Base-by-base conservation (phyloP, 192 early-diverging fungal species). In the Entophlyctis helioformis region DNA sequence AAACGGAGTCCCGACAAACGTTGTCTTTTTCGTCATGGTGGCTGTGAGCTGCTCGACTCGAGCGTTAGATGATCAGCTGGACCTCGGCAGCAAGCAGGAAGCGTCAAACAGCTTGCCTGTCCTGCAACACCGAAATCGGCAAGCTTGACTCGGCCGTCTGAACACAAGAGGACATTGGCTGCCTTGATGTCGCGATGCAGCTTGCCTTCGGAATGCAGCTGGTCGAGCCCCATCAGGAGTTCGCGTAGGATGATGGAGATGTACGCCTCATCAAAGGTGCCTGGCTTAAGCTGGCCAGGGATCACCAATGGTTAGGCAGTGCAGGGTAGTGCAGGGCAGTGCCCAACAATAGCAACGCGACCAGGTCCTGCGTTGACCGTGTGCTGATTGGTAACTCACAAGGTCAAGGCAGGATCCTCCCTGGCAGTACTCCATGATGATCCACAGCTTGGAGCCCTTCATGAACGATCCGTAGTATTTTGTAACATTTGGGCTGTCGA, bases 81-180 rank as follows among this genome's bases (percentile, higher is more conserved):
- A n/a, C n/a, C n/a, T n/a, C n/a, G n/a, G n/a, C n/a, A n/a, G n/a
- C n/a, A n/a, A n/a, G n/a, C n/a, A n/a, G 55, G 53, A 19, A 57
- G 54, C 51, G 82, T n/a, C n/a, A n/a, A n/a, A n/a, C n/a, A n/a
- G n/a, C n/a, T n/a, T n/a, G n/a, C 67, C 64, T 96, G 92, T 22
- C 91, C 89, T 21, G 87, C 86, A n/a, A 98, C 94, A 9, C 94
- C 94, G 76, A 98, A 98, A 69, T 98, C 94, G 2, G 91, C 92
- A 42, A 98, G 71, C 62, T 96, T 98, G 37, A 98, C 81, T 42
- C 83, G 78, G 72, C 92, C 53, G 74, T 83, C 28, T 64, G 53
- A 36, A 71, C 82, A 47, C 80, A 69, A 24, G 79, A 74, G 61
- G 12, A 98, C 72, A 57, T 94, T 94, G 19, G 89, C 91, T 11